Conservation (phyloP, 345 rosid genomes). For the Gossypium turneri region DNA sequence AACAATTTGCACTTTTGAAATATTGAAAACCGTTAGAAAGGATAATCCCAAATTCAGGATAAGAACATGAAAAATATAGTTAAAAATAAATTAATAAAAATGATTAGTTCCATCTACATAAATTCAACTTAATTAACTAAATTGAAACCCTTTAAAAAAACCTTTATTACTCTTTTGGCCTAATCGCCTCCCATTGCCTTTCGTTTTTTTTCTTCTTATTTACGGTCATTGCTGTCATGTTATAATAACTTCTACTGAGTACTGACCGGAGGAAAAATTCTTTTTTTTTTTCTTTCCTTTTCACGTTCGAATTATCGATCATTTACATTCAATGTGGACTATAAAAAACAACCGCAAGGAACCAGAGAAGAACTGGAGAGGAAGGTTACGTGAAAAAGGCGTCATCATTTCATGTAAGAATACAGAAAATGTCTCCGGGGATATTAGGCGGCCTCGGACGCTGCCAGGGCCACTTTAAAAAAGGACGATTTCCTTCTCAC, state of each 20-base stretch:
- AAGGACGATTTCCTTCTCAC: neutral
- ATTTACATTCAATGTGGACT: slow-evolving; percentile 10
- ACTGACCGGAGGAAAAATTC: slow-evolving; percentile 9
- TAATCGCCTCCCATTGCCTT: neutral
- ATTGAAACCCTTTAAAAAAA: too few species aligned
- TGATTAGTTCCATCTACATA: too few species aligned
- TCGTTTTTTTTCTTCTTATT: slow-evolving; percentile 6
- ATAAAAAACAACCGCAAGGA: slow-evolving; percentile 28
- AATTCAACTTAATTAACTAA: too few species aligned
- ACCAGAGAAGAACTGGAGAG: slow-evolving; percentile 32
- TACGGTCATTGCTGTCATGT: slow-evolving; percentile 21
- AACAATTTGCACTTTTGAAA: too few species aligned
- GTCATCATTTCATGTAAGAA: slow-evolving; percentile 16
- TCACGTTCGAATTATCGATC: neutral
- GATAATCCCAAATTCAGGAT: too few species aligned
- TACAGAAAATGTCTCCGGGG: neutral
- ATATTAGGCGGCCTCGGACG: slow-evolving; percentile 16
- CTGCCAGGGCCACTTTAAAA: neutral
- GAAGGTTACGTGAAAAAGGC: slow-evolving; percentile 10
- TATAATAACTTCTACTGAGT: slow-evolving; percentile 38
- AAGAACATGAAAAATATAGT: too few species aligned
- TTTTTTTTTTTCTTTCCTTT: neutral
- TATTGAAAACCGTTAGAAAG: too few species aligned
- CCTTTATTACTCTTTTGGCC: neutral
- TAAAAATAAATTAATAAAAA: too few species aligned